Evolutionary conservation across 2,329 filamentous ascomycete species (phyloP).

Genomic region (Aspergillus tubingensis): DNA sequence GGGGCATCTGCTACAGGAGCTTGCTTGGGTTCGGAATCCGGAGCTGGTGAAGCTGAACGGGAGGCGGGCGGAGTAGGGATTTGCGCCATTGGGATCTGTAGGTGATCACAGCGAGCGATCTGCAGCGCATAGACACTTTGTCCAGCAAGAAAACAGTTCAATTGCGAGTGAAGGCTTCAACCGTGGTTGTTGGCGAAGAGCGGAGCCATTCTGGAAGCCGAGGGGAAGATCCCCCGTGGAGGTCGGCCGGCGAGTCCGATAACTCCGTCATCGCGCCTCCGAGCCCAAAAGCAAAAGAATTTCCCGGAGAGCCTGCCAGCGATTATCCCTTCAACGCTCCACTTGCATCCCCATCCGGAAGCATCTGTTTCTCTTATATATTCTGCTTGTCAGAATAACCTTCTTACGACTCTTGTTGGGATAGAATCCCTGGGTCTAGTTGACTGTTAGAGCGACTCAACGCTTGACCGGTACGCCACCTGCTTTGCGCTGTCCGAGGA

Average conservation of each 20-base stretch:
- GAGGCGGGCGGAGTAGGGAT: slow-evolving; percentile 40
- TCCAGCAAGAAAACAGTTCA: neutral
- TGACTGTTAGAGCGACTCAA: neutral
- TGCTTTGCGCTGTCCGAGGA: slow-evolving; percentile 11
- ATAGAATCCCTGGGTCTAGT: neutral
- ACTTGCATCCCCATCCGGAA: slow-evolving; percentile 8
- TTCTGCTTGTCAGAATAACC: neutral
- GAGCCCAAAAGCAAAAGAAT: slow-evolving; percentile 35
- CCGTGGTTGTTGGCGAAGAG: neutral
- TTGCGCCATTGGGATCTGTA: slow-evolving; percentile 29
- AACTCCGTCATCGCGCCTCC: slow-evolving; percentile 40
- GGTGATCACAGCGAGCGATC: neutral
- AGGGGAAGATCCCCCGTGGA: slow-evolving; percentile 16
- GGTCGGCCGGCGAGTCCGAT: slow-evolving; percentile 34
- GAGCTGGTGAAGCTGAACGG: slow-evolving; percentile 31
- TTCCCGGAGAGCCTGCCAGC: slow-evolving; percentile 28
- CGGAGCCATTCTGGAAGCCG: neutral
- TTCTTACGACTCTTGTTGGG: neutral
- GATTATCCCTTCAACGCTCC: slow-evolving; percentile 11
- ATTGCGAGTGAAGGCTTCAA: neutral
- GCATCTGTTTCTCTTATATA: neutral
- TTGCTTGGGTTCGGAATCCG: slow-evolving; percentile 23
- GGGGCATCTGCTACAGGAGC: slow-evolving; percentile 19
- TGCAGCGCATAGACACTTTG: neutral
- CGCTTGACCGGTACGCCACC: slow-evolving; percentile 13